Evolutionary conservation across 2,329 filamentous ascomycete species (phyloP).

Genomic region (Ustilaginoidea virens): DNA sequence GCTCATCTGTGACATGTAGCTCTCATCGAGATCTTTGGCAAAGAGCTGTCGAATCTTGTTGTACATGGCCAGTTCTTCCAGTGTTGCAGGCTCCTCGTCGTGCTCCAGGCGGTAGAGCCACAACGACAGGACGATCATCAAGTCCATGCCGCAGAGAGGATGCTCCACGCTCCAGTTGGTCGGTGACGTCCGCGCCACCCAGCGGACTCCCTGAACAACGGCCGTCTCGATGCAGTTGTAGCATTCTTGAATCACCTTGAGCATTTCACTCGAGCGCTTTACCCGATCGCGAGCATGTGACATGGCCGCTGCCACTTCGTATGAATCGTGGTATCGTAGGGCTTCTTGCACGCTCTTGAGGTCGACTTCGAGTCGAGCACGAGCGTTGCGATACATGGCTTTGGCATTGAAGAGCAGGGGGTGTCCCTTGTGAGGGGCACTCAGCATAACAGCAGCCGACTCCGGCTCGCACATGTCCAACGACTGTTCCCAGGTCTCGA

Average conservation of each 20-base stretch:
- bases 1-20: conserved; percentile 71
- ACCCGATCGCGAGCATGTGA: conserved; percentile 85
- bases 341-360: conserved; percentile 93
- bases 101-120: conserved; percentile 99
- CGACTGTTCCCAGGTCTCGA: conserved; percentile 98
- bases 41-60: conserved; percentile 83
- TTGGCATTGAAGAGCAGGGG: conserved; percentile 96
- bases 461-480: conserved; percentile 88
- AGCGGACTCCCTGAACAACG: conserved; percentile 84
- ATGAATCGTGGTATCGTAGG: conserved; percentile 89
- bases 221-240: conserved; percentile 97
- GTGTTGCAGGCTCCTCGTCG: conserved; percentile 79
- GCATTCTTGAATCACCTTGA: conserved; percentile 95
- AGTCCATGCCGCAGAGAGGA: conserved; percentile 85
- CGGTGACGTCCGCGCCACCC: conserved; percentile 93
- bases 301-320: conserved; percentile 95
- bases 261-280: conserved; percentile 91
- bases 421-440: conserved; percentile 88
- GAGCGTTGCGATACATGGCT: conserved; percentile 90
- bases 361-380: conserved; percentile 83
- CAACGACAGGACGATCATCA: conserved; percentile 93
- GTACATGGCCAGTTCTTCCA: conserved; percentile 79
- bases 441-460: conserved; percentile 72
- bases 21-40: conserved; percentile 76
- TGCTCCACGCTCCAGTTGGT: conserved; percentile 99